A percentile compares a stretch with the other conserved stretches of the same genome.
These are phyloP conservation scores for Sordaria brevicollis DNA, from an alignment of 495 filamentous ascomycete species.

Conservation along the genomic window DNA sequence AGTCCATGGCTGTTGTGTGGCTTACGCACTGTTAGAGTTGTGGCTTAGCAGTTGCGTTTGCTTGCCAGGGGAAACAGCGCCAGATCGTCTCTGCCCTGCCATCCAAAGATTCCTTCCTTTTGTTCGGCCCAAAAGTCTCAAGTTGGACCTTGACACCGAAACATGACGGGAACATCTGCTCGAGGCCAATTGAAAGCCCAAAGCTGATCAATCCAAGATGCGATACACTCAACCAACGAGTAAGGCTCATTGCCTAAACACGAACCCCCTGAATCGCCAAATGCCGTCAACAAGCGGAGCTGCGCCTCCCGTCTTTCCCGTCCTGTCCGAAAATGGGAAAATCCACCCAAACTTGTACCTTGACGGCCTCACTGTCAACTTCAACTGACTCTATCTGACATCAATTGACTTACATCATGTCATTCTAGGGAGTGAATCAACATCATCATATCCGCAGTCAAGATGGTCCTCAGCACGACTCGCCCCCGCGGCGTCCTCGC, in stretches of 20 bases:
- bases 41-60: neutral
- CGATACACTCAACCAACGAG: neutral
- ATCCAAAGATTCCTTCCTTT: neutral
- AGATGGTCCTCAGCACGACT: neutral
- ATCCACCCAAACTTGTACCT: neutral
- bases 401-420: neutral
- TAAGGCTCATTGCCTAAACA: neutral
- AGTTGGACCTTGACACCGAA: neutral
- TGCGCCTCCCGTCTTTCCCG: neutral
- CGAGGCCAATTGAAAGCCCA: neutral
- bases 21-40: neutral
- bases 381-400: neutral
- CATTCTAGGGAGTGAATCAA: neutral
- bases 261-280: neutral
- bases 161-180: neutral
- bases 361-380: no score
- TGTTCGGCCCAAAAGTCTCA: neutral
- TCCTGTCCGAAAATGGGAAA: neutral
- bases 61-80: no score
- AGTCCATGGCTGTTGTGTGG: neutral
- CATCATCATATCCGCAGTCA: neutral
- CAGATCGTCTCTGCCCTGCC: no score
- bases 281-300: neutral
- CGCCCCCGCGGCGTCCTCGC: slow-evolving; percentile 8
- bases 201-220: neutral